phyloP scores from a whole-genome alignment of 306 rosid species.

The Cicer bijugum region DNA sequence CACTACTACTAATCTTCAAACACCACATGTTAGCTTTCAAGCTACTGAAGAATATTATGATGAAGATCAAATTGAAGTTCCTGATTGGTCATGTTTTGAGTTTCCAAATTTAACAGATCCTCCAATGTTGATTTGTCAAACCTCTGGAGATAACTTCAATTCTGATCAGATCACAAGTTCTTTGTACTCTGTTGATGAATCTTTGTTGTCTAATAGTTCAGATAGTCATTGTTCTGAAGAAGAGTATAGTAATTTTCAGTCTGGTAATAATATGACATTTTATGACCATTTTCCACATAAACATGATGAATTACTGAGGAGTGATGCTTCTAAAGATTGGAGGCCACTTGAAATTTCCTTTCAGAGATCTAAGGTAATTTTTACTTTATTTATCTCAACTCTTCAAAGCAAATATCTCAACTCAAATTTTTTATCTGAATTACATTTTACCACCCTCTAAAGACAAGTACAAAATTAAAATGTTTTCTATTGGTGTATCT shows the following conservation, averaged over 20 bases:
- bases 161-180: conserved; percentile 35
- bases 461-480: too few relatives aligned
- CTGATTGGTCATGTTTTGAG: conserved; percentile 42
- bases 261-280: conserved; percentile 12
- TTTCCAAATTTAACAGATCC: conserved; percentile 39
- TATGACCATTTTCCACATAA: conserved; percentile 26
- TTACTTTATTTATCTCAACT: not conserved
- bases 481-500: too few relatives aligned
- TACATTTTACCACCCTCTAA: too few relatives aligned
- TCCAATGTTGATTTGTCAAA: conserved; percentile 25
- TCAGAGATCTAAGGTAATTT: conserved; percentile 49
- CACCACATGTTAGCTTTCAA: conserved; percentile 29
- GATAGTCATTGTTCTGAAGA: conserved; percentile 42
- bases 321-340: conserved; percentile 41
- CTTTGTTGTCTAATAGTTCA: conserved; percentile 44
- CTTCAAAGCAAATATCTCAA: too few relatives aligned
- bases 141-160: conserved; percentile 44
- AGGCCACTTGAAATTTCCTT: conserved; percentile 41
- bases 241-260: conserved; percentile 27
- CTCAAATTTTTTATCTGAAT: too few relatives aligned
- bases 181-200: conserved; percentile 43
- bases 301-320: conserved; percentile 26
- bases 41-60: conserved; percentile 32
- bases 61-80: conserved; percentile 31
- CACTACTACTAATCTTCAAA: conserved; percentile 25